Evolutionary conservation across 768 basidiomycete species (phyloP).

Genomic region (Mycena floridula): DNA sequence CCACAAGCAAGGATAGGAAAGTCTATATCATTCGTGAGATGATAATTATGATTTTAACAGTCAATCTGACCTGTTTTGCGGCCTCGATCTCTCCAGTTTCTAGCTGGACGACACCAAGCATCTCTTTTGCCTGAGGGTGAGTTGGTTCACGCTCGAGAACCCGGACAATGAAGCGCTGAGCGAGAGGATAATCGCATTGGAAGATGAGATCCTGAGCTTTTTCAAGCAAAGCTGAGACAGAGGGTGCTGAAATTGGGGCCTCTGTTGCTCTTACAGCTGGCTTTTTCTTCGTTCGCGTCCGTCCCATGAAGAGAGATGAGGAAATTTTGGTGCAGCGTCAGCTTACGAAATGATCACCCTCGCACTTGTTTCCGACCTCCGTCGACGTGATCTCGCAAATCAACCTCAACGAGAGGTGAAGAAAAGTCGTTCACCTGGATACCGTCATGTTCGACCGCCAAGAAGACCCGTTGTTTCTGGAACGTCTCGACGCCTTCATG

Average conservation of each 20-base stretch:
- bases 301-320: constrained; percentile 42
- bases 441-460: constrained; percentile 1
- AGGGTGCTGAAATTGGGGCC: constrained; percentile 32
- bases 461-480: constrained; percentile 50
- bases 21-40: constrained; percentile 32
- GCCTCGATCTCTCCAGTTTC: constrained; percentile 73
- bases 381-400: neutral
- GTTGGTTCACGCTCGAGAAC: constrained; percentile 57
- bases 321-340: too few species aligned
- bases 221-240: constrained; percentile 52
- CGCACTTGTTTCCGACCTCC: neutral
- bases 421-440: neutral
- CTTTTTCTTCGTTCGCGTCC: constrained; percentile 46
- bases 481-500: constrained; percentile 60
- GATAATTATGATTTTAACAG: constrained; percentile 1
- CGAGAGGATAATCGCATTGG: constrained; percentile 82
- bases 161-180: constrained; percentile 63
- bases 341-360: too few species aligned
- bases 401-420: too few species aligned
- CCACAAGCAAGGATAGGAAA: constrained; percentile 50
- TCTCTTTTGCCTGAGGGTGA: constrained; percentile 69
- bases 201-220: constrained; percentile 79
- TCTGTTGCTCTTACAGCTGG: too few species aligned
- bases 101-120: constrained; percentile 72
- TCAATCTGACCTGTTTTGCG: constrained; percentile 32